Evolutionary conservation across 2,329 filamentous ascomycete genomes (phyloP).

Genomic region (Penicillium sp.): DNA sequence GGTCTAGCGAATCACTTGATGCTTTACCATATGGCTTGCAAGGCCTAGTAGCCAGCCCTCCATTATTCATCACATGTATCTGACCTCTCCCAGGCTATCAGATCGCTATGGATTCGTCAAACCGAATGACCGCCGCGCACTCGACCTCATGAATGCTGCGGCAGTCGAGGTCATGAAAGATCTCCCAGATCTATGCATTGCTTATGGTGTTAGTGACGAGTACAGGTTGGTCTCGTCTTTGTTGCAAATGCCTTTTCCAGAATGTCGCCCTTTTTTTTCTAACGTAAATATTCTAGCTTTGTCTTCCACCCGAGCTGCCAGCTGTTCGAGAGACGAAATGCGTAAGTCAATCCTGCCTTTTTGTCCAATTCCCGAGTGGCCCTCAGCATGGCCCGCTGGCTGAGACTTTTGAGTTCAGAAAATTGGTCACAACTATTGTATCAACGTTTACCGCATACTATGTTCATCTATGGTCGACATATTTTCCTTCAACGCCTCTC

Average conservation of each 20-base stretch:
- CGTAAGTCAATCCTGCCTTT: constrained; percentile 53
- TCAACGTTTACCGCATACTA: constrained; percentile 95
- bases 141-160: constrained; percentile 93
- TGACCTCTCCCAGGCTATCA: constrained; percentile 68
- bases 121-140: constrained; percentile 84
- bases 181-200: constrained; percentile 80
- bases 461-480: constrained; percentile 74
- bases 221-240: constrained; percentile 57
- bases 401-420: constrained; percentile 58
- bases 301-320: constrained; percentile 81
- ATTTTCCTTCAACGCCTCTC: constrained; percentile 73
- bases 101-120: constrained; percentile 84
- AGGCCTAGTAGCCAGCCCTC: not conserved
- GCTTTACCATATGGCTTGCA: not conserved
- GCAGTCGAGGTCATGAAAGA: constrained; percentile 83
- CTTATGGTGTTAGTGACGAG: constrained; percentile 94
- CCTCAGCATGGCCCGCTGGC: not conserved
- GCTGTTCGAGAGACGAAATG: constrained; percentile 82
- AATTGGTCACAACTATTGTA: constrained; percentile 86
- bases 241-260: not conserved
- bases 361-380: not conserved
- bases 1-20: not conserved
- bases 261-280: not conserved
- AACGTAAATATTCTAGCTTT: constrained; percentile 61
- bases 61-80: not conserved